Percentiles rank a stretch among this genome's conserved stretches.
These are phyloP conservation scores for Micractinium sp. DNA, from an alignment of 139 green algal species.

Conservation along the genomic window DNA sequence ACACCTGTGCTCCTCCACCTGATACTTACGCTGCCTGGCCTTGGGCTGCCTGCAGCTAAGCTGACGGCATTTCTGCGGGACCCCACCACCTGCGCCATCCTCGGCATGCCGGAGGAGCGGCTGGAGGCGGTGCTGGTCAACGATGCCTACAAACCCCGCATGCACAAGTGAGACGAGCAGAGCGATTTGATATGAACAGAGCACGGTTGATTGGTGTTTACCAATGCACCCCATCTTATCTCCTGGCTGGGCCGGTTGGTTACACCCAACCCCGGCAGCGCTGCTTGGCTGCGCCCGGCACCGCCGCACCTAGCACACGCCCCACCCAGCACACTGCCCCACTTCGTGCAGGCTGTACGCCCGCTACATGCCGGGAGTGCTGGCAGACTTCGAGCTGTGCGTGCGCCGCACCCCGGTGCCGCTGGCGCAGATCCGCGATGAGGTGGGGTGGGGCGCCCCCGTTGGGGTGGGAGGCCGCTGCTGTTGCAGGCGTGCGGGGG, in stretches of 20 bases:
- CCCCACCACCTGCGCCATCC: conserved; percentile 1
- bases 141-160: conserved; percentile 61
- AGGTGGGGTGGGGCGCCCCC: conserved; percentile 2
- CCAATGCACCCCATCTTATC: no score
- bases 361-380: conserved; percentile 35
- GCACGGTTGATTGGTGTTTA: no score
- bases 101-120: not conserved
- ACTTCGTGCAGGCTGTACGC: conserved; percentile 33
- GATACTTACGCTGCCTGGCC: not conserved
- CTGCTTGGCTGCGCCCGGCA: no score
- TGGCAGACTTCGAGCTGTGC: conserved; percentile 59
- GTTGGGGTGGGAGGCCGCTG: not conserved
- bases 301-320: no score
- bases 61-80: conserved; percentile 1
- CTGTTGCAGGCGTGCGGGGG: not conserved
- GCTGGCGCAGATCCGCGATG: conserved; percentile 26
- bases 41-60: not conserved
- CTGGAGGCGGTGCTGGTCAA: conserved; percentile 38
- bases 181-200: no score
- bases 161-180: conserved; percentile 43
- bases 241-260: no score
- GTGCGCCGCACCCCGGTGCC: conserved; percentile 43
- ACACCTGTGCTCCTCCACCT: not conserved
- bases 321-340: no score
- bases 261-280: no score